phyloP scores from a whole-genome alignment of 2,329 filamentous ascomycete genomes.

The Hymenoscyphus scutula region DNA sequence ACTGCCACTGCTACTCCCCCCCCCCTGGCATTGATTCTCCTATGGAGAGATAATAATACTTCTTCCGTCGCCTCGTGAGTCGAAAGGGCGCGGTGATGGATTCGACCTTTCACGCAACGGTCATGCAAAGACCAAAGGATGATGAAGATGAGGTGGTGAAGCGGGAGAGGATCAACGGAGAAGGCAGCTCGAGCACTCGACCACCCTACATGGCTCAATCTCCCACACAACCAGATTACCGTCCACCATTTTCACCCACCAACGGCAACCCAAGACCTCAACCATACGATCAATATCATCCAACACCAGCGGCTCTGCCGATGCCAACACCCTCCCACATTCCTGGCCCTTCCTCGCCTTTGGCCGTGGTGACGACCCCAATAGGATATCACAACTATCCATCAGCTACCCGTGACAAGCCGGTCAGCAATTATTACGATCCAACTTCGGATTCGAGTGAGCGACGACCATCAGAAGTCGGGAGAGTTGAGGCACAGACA shows the following conservation, averaged over 20 bases:
- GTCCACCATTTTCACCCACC: slow-evolving; percentile 31
- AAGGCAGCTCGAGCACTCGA: slow-evolving; percentile 32
- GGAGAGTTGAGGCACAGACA: slow-evolving; percentile 31
- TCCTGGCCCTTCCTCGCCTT: slow-evolving; percentile 32
- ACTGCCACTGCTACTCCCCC: neutral
- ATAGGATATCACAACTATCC: slow-evolving; percentile 37
- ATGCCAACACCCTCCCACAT: slow-evolving; percentile 30
- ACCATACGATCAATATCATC: slow-evolving; percentile 34
- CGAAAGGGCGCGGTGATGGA: slow-evolving; percentile 28
- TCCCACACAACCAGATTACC: slow-evolving; percentile 31
- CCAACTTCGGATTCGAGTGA: slow-evolving; percentile 44
- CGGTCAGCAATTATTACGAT: slow-evolving; percentile 45
- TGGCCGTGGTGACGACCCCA: slow-evolving; percentile 27
- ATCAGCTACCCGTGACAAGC: slow-evolving; percentile 39
- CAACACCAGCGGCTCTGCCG: slow-evolving; percentile 27
- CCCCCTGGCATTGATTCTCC: slow-evolving; percentile 14
- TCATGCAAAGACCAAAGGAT: slow-evolving; percentile 33
- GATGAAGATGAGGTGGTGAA: slow-evolving; percentile 31
- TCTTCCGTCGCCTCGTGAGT: slow-evolving; percentile 21
- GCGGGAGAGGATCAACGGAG: slow-evolving; percentile 32
- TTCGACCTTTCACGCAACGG: slow-evolving; percentile 33
- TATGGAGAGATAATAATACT: slow-evolving; percentile 29
- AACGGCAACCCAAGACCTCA: slow-evolving; percentile 32
- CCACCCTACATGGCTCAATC: slow-evolving; percentile 26
- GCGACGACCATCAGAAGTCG: slow-evolving; percentile 38